phyloP scores from a whole-genome alignment of 73 alveolate species.

The Paramecium biaurelia region DNA sequence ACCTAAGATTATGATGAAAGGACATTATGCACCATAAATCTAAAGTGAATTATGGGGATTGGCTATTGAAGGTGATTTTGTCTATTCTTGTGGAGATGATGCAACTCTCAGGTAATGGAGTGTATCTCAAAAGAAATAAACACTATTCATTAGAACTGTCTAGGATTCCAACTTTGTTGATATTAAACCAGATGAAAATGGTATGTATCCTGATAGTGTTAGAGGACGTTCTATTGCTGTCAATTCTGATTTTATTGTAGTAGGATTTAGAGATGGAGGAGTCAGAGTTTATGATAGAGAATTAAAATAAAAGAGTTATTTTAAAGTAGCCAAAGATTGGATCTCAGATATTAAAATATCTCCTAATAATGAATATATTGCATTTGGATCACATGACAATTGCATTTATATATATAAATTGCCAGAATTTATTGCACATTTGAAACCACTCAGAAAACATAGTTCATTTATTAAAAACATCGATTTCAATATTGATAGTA shows the following conservation, averaged over 20 bases:
- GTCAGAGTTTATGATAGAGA: constrained; percentile 80
- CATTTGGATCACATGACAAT: constrained; percentile 41
- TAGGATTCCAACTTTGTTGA: constrained; percentile 48
- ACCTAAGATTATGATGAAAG: constrained; percentile 45
- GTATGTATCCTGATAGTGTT: constrained; percentile 53
- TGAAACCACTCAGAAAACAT: constrained; percentile 74
- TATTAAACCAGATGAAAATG: not conserved
- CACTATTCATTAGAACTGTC: constrained; percentile 47
- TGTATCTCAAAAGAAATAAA: constrained; percentile 24
- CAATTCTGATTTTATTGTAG: constrained; percentile 84
- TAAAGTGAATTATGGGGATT: constrained; percentile 75
- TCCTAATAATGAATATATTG: not conserved
- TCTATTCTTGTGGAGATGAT: constrained; percentile 73
- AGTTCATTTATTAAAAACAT: constrained; percentile 70
- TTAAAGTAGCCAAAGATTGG: not conserved
- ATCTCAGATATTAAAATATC: not conserved
- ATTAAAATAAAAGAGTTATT: not conserved
- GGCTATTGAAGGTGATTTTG: constrained; percentile 51
- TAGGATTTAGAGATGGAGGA: constrained; percentile 94
- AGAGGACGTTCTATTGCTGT: constrained; percentile 82
- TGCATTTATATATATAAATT: constrained; percentile 78
- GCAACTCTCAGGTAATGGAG: constrained; percentile 77
- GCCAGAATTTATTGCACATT: constrained; percentile 22
- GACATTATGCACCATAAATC: constrained; percentile 61
- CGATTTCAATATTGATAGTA: constrained; percentile 87